phyloP scores from a whole-genome alignment of 305 asterid genomes.

The Salvia sclarea region DNA sequence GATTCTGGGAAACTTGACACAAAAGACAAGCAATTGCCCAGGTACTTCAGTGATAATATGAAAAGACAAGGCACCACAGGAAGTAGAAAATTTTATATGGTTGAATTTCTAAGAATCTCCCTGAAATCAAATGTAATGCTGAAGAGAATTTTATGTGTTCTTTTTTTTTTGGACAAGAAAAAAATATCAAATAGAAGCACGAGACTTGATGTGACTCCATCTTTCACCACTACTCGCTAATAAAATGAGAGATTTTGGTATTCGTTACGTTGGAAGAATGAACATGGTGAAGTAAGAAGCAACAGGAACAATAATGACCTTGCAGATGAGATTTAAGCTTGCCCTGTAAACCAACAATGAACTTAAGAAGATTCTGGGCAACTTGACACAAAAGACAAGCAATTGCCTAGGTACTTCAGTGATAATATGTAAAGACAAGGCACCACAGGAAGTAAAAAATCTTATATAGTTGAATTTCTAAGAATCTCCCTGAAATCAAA shows the following conservation, averaged over 20 bases:
- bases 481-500: not conserved
- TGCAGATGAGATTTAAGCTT: not conserved
- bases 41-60: not conserved
- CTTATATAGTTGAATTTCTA: not conserved
- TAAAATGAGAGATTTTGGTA: not conserved
- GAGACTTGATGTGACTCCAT: conserved; percentile 1
- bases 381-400: not conserved
- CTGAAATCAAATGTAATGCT: not conserved
- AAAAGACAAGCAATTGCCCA: not conserved
- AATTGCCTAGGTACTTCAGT: not conserved
- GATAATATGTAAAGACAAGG: not conserved
- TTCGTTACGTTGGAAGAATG: not conserved
- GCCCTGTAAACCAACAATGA: not conserved
- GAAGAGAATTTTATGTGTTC: no score
- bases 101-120: not conserved
- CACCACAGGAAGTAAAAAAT: not conserved
- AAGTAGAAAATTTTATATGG: not conserved
- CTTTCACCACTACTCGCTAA: not conserved
- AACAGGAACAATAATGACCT: conserved; percentile 14
- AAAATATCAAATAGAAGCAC: not conserved
- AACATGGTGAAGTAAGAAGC: not conserved
- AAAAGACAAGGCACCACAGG: not conserved
- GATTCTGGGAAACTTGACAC: not conserved
- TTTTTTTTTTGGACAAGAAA: no score
- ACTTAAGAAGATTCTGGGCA: not conserved